Base-by-base conservation (phyloP, 1,139 yeast species). In the Taiozyma sp. region DNA sequence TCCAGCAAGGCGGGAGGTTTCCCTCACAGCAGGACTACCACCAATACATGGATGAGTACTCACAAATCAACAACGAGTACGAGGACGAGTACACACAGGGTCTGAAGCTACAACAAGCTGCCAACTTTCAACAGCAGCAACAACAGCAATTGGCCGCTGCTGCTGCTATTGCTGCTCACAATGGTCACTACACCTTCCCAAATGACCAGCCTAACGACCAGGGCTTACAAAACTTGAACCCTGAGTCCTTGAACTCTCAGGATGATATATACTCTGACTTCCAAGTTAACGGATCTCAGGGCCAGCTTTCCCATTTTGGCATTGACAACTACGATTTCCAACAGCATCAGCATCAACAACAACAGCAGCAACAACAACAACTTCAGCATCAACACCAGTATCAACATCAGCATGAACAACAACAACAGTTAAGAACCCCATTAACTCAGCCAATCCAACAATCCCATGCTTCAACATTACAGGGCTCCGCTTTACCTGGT, bases 1-100 rank as follows among this genome's bases (percentile, higher is more conserved):
- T 22, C 48, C 23, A 23, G 34, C 38, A 22, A 14, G 36, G 34
- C 13, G 52, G 47, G 2, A 54, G 55, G 48, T 54, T 54, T 24
- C 54, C 54, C 19, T 40, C 53, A 8, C 57, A 56, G 44, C 52
- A 49, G 14, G 56, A 53, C 13, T 54, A 51, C 38, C 51, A 44
- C n/a, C 54, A 53, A 30, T 51, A 53, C 41, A 23, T 53, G 16
- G 54, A 51, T 29, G 53, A 50, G 5, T 45, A 47, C 14, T 40
- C 48, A 30, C 51, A 48, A 9, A 27, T 44, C 24, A 48, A 39
- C 32, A 23, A 47, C 23, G 52, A 54, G 6, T 48, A 47, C 13
- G 47, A 50, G n/a, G 50, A 51, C 5, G 42, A 46, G n/a, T 46
- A 44, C 28, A 16, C 29, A 27, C 44, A 36, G 28, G 46, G 43